A percentile compares a stretch with the other conserved stretches of the same genome.
Evolutionary conservation across 2,329 filamentous ascomycete species (phyloP).

Genomic region (Ophiocordyceps camponoti-leonardi): DNA sequence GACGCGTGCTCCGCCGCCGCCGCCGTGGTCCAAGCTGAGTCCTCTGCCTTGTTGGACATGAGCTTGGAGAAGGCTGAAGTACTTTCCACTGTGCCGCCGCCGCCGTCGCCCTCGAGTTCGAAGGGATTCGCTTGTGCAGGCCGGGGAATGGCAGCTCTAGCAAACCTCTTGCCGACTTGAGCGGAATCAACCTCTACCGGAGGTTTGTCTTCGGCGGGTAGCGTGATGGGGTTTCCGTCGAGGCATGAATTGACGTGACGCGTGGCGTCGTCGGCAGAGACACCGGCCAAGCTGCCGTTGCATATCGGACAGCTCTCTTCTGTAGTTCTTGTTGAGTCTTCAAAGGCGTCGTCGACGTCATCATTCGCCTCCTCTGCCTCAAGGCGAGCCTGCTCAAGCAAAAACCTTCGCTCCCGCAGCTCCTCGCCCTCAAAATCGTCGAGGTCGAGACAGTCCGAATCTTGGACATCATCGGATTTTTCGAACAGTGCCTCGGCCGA

Average conservation of each 20-base stretch:
- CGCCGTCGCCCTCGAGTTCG: slow-evolving; percentile 24
- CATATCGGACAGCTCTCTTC: slow-evolving; percentile 58
- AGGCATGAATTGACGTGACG: slow-evolving; percentile 86
- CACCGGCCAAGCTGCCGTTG: slow-evolving; percentile 39
- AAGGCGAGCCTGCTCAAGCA: slow-evolving; percentile 57
- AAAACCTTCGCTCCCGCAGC: slow-evolving; percentile 47
- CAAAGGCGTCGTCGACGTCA: slow-evolving; percentile 13
- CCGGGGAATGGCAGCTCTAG: slow-evolving; percentile 51
- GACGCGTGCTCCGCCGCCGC: slow-evolving; percentile 64
- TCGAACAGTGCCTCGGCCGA: slow-evolving; percentile 16
- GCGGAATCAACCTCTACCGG: slow-evolving; percentile 16
- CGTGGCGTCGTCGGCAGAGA: slow-evolving; percentile 50
- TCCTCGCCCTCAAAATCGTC: slow-evolving; percentile 43
- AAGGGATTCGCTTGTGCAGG: slow-evolving; percentile 74
- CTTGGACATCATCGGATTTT: slow-evolving; percentile 16
- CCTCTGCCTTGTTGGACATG: slow-evolving; percentile 85
- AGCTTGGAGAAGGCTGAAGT: slow-evolving; percentile 74
- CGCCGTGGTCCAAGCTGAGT: slow-evolving; percentile 75
- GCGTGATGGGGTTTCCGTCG: slow-evolving; percentile 56
- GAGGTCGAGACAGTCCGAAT: slow-evolving; percentile 39
- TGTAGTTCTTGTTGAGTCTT: slow-evolving; percentile 11
- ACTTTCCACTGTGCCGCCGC: slow-evolving; percentile 12
- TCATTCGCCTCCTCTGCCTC: slow-evolving; percentile 37
- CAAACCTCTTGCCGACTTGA: slow-evolving; percentile 39
- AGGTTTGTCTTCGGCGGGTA: slow-evolving; percentile 18